Percentiles rank a stretch among this genome's conserved stretches.
Evolutionary conservation across 345 rosid species (phyloP).

Genomic region (Gynandropsis gynandra): DNA sequence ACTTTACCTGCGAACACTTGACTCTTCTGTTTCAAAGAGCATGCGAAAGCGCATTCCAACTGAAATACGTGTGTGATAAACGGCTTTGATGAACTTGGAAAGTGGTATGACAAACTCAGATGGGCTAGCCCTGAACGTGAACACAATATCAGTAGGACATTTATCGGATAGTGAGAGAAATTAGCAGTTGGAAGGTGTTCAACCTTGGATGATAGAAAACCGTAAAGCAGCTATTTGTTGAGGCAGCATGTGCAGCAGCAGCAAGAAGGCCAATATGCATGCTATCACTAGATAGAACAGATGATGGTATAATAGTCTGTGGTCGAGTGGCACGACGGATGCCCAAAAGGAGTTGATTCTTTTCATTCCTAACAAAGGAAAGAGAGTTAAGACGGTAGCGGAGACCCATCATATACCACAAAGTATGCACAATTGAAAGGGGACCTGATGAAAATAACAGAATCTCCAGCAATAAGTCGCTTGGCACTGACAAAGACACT

Average conservation of each 20-base stretch:
- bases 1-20: slow-evolving; percentile 55
- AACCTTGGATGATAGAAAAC: slow-evolving; percentile 44
- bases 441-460: slow-evolving; percentile 42
- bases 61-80: slow-evolving; percentile 52
- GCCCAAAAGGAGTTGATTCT: slow-evolving; percentile 44
- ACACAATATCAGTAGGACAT: slow-evolving; percentile 10
- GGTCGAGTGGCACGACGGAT: slow-evolving; percentile 38
- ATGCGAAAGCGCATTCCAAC: slow-evolving; percentile 76
- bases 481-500: slow-evolving; percentile 46
- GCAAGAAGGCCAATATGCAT: slow-evolving; percentile 49
- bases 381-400: slow-evolving; percentile 4
- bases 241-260: slow-evolving; percentile 46
- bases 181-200: not conserved
- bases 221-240: slow-evolving; percentile 41
- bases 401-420: not conserved
- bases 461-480: slow-evolving; percentile 40
- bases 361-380: slow-evolving; percentile 34
- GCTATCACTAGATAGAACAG: slow-evolving; percentile 43
- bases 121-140: slow-evolving; percentile 52
- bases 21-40: slow-evolving; percentile 73
- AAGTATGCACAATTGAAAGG: not conserved
- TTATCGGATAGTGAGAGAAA: not conserved
- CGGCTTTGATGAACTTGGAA: slow-evolving; percentile 58
- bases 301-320: slow-evolving; percentile 38
- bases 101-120: slow-evolving; percentile 63